phyloP scores from a whole-genome alignment of 2,329 filamentous ascomycete species.

The Cercospora zeae-maydis region DNA sequence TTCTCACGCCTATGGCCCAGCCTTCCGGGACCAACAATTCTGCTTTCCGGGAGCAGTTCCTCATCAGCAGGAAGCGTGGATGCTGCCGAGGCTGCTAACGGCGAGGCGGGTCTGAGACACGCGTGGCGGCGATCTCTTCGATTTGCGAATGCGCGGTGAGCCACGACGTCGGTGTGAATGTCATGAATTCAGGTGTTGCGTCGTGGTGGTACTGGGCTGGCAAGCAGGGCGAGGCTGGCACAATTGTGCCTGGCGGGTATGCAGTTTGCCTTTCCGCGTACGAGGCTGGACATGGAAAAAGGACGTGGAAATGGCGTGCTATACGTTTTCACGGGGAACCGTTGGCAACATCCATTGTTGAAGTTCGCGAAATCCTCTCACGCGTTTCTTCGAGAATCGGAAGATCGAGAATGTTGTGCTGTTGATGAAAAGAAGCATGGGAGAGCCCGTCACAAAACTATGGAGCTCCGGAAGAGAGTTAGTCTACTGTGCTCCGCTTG shows the following conservation, averaged over 20 bases:
- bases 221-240: constrained; percentile 1
- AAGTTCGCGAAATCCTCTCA: background rate
- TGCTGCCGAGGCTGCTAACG: background rate
- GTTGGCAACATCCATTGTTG: background rate
- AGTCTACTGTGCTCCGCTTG: too few relatives aligned
- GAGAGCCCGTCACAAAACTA: too few relatives aligned
- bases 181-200: background rate
- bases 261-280: constrained; percentile 1
- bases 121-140: background rate
- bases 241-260: background rate
- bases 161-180: background rate
- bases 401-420: background rate
- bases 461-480: too few relatives aligned
- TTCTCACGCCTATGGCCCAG: background rate
- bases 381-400: background rate
- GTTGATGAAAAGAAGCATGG: background rate
- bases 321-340: background rate
- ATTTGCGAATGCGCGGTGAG: background rate
- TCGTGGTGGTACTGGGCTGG: background rate
- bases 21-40: background rate
- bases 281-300: background rate
- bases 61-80: constrained; percentile 1
- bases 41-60: background rate
- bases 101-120: background rate
- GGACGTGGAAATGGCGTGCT: background rate